Evolutionary conservation across 116 monocot species (phyloP).

Genomic region (Cymodocea nodosa): DNA sequence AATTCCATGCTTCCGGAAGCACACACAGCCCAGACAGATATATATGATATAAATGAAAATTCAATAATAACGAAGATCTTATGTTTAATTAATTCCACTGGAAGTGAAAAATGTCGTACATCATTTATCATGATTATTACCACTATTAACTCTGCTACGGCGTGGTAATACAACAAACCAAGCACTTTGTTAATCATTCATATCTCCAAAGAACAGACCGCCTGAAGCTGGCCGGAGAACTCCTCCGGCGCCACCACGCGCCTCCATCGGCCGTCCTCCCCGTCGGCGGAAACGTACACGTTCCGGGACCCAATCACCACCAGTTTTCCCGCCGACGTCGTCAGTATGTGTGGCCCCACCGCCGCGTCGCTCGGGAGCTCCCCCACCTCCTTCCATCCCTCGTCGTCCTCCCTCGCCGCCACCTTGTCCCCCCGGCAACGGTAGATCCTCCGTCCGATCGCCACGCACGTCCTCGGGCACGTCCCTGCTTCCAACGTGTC

Average conservation of each 20-base stretch:
- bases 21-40: too few relatives aligned
- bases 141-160: too few relatives aligned
- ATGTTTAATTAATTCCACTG: too few relatives aligned
- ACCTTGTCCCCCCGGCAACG: conserved; percentile 12
- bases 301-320: conserved; percentile 5
- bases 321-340: not conserved
- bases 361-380: too few relatives aligned
- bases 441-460: conserved; percentile 8
- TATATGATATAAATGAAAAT: too few relatives aligned
- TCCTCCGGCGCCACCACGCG: conserved; percentile 4
- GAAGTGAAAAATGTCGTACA: too few relatives aligned
- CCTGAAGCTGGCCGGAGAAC: conserved; percentile 12
- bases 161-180: too few relatives aligned
- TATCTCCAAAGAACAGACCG: conserved; percentile 11
- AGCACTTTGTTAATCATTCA: too few relatives aligned
- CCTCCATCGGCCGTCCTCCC: conserved; percentile 4
- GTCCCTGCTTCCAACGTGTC: conserved; percentile 4
- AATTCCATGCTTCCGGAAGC: too few relatives aligned
- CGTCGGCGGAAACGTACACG: not conserved
- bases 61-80: too few relatives aligned
- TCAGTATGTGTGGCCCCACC: too few relatives aligned
- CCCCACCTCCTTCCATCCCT: not conserved
- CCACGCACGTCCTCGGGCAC: conserved; percentile 17
- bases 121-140: too few relatives aligned
- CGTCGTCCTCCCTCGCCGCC: conserved; percentile 7